Base-by-base conservation (phyloP, 2,329 filamentous ascomycete species). In the Fusarium mundagurra region DNA sequence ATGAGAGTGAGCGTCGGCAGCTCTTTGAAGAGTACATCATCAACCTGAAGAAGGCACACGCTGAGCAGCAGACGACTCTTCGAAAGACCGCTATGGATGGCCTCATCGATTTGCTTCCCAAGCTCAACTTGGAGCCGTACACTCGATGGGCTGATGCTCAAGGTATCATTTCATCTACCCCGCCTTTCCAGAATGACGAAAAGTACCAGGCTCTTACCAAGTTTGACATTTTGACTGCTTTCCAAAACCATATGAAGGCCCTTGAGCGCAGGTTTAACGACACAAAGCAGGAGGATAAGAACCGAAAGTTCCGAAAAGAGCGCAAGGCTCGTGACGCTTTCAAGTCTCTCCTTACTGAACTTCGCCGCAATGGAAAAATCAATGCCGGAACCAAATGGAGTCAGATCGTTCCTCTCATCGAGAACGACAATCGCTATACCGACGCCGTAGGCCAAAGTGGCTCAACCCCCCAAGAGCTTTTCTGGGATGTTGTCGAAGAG, bases 401-500 rank as follows among this genome's bases (percentile, higher is more conserved):
- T 82, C 90, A 95, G 67, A 88, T 98, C 72, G 87, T 93, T 75
- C 90, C 93, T 2, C 81, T 92, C 54, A 89, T 99, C 76, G 90
- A 93, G 77, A 87, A 93, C 63, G 96, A 99, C 79, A 89, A 92
- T 54, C 93, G 95, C 75, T 98, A 98, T 83, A 88, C 87, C 77
- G 91, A 91, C 73, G 94, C 98, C 87, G 89, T 95, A 68, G 95
- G 95, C 59, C 94, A 97, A 80, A 84, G 89, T 67, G 95, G 96
- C 64, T 98, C 95, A 9, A 93, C 91, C 9, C 94, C 96, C 20
- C 88, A 98, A 74, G 95, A 98, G 79, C 87, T 99, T 12, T 98
- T 99, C 85, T 98, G 96, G 94, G 96, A 99, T 81, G 87, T 95
- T 54, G 88, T 98, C 33, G 96, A 98, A 81, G 95, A 98, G 81